Evolutionary conservation across 441 rosid species (phyloP).

Genomic region (Dalechampia spathulata): DNA sequence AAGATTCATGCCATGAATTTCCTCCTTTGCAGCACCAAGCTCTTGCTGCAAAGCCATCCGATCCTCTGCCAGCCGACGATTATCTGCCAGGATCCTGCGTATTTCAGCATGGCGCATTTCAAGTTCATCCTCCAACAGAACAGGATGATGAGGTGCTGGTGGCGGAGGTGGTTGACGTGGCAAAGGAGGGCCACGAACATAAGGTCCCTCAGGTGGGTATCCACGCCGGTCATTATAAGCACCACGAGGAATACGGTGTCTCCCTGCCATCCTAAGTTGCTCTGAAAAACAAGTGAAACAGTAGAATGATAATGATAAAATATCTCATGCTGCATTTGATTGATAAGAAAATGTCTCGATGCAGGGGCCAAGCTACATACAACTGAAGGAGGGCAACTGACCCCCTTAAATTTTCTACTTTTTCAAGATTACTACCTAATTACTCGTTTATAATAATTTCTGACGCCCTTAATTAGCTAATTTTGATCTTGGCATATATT

Average conservation of each 20-base stretch:
- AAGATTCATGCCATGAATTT: constrained; percentile 73
- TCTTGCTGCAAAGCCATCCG: constrained; percentile 66
- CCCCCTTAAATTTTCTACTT: too few species aligned
- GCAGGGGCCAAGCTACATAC: too few species aligned
- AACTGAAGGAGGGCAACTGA: too few species aligned
- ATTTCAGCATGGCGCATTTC: constrained; percentile 77
- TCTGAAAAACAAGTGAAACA: constrained; percentile 1
- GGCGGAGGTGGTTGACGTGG: constrained; percentile 43
- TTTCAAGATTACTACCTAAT: too few species aligned
- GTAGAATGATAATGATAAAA: background rate
- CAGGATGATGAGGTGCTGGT: constrained; percentile 60
- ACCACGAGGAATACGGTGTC: constrained; percentile 67
- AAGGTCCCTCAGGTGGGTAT: constrained; percentile 56
- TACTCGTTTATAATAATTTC: too few species aligned
- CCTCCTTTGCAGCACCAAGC: constrained; percentile 80
- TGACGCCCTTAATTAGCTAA: too few species aligned
- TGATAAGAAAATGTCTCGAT: too few species aligned
- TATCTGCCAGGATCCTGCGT: constrained; percentile 67
- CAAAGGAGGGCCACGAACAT: constrained; percentile 58
- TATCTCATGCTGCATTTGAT: background rate
- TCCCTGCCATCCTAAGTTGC: constrained; percentile 56
- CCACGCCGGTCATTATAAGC: constrained; percentile 55
- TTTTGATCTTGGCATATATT: too few species aligned
- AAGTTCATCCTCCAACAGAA: constrained; percentile 82
- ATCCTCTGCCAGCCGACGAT: constrained; percentile 68